A percentile compares a stretch with the other conserved stretches of the same genome.
Conservation (phyloP, 768 basidiomycete genomes). For the Phylloporus arenicola region DNA sequence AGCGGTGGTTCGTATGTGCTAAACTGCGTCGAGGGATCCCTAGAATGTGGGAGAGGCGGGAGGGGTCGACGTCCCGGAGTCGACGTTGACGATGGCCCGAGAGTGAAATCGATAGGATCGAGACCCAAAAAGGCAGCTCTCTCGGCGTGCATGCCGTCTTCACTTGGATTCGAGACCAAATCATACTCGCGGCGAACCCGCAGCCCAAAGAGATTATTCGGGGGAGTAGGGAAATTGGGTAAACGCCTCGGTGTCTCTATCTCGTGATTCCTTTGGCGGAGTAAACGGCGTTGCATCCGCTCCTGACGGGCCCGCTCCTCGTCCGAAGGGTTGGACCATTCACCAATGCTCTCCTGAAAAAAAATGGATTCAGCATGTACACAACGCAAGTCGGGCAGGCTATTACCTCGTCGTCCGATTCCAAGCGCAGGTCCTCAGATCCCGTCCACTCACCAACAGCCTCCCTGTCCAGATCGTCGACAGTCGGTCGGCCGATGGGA, state of each 20-base stretch:
- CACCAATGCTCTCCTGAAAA: conserved; percentile 65
- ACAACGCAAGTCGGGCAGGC: conserved; percentile 9
- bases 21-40: conserved; percentile 56
- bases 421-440: conserved; percentile 61
- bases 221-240: conserved; percentile 78
- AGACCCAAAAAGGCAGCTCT: conserved; percentile 42
- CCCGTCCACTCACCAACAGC: conserved; percentile 75
- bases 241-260: conserved; percentile 64
- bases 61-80: conserved; percentile 45
- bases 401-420: conserved; percentile 66
- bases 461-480: conserved; percentile 35
- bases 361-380: conserved; percentile 8
- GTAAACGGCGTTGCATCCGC: conserved; percentile 58
- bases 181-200: conserved; percentile 51
- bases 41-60: conserved; percentile 61
- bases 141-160: conserved; percentile 48
- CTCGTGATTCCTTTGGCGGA: conserved; percentile 42
- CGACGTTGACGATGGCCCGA: conserved; percentile 42
- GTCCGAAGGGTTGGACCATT: conserved; percentile 89
- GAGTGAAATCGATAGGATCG: conserved; percentile 40
- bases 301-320: conserved; percentile 75
- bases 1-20: conserved; percentile 56
- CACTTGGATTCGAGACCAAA: conserved; percentile 82
- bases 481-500: conserved; percentile 27
- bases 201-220: conserved; percentile 44